Evolutionary conservation across 1,284 basidiomycete species (phyloP), one percentile per base, ranked within the genome.

Genomic region (Nidula niveotomentosa): DNA sequence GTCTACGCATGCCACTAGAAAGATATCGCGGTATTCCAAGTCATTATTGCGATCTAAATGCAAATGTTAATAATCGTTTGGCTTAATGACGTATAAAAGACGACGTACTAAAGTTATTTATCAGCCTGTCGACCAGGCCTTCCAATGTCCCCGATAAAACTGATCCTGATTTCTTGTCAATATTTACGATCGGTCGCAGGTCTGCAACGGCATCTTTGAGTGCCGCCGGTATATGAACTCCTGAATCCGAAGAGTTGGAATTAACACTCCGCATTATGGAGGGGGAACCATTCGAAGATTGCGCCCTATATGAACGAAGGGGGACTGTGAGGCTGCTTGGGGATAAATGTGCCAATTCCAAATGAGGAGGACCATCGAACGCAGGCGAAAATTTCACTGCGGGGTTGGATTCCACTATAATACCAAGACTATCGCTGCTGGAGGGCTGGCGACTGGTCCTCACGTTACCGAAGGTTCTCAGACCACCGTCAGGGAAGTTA

Each of bases 131-230:
- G 2, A 78, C 64, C 23, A 79, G 58, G 12, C 73, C 76, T 56
- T 75, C 69, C 49, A 79, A 56, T 15, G 74, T 77, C 6, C 72
- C 77, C n/a, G 73, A 69, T 13, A 58, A 57, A 10, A 78, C 68
- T 6, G 58, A 51, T 6, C 70, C 74, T 50, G 65, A 63, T 1
- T 57, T 52, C 1, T 58, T 55, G 2, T 58, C 55, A 35, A 66
- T 48, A 53, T 71, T 59, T 44, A 75, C 61, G 33, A 72, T 61
- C 6, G 58, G 48, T 37, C 58, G 56, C 9, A 65, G 49, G 46
- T 70, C 68, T 34, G 59, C 60, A n/a, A 65, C 56, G 12, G 73
- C 69, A 45, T 64, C 62, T 41, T 53, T 57, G 33, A 65, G 58
- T 9, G 60, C 57, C 33, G 57, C 56, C 36, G 57, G 49, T 36